Base-by-base conservation (phyloP, 2,329 filamentous ascomycete genomes). In the Celoporthe dispersa region DNA sequence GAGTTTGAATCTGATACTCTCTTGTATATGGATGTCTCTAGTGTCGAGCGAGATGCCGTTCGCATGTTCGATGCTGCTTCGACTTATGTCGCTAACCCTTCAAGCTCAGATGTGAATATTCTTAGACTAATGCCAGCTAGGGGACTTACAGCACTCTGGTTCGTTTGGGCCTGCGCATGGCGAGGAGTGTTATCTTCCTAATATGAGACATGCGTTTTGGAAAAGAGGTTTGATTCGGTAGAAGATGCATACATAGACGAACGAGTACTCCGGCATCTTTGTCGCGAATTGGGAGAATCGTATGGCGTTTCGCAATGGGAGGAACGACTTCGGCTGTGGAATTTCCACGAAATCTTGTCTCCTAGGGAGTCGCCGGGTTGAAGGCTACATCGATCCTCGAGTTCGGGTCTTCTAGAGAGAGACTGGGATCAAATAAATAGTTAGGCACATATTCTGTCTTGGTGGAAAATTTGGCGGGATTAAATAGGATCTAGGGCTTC, bases 191-290 rank as follows among this genome's bases (percentile, higher is more conserved):
- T 4, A 1, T 41, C 39, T 33, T 19, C 53, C 28, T 25, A 25
- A 22, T 12, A 8, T 9, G 41, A 39, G 57, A 41, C 25, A 16
- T n/a, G 19, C 33, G 33, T 22, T 22, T 25, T 65, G 25, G 53
- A 53, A 2, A 66, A 33, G 22, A 63, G 63, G n/a, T 41, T 55
- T 16, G 68, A n/a, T 44, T 66, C 63, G 4, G 68, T 55, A 55
- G 63, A 69, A 19, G 41, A 62, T 33, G 55, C 66, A 14, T 22
- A 66, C 5, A 65, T 41, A 19, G 63, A 66, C 11, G 55, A 69
- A 28, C 63, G 57, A 53, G 41, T 55, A 28, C 37, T 66, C 19
- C 41, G 61, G 3, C 39, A 41, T 14, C 68, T 22, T 14, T 28
- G 55, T 28, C 55, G 22, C 25, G 68, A 31, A 31, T 2, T 25